Percentiles rank a stretch among this genome's conserved stretches.
phyloP scores from a whole-genome alignment of 805 yeast genomes.

The Myxozyma neotropica region DNA sequence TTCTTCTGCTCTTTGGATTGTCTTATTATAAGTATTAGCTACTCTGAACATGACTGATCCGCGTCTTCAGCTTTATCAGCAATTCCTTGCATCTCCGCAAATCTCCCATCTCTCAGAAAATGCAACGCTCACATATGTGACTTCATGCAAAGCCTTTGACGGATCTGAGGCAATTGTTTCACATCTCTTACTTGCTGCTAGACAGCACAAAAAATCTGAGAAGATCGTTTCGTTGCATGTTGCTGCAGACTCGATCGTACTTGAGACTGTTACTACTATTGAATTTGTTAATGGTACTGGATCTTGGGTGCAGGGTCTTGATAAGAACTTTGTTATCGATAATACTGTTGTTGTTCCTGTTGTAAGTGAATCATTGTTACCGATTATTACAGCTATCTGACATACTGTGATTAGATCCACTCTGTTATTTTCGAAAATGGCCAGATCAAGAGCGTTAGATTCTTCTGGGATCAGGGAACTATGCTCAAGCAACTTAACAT shows the following conservation, averaged over 20 bases:
- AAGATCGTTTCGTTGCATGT: conserved; percentile 29
- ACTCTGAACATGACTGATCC: conserved; percentile 7
- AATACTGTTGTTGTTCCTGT: conserved; percentile 34
- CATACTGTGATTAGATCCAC: conserved; percentile 17
- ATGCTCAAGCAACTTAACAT: conserved; percentile 39
- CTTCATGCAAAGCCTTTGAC: conserved; percentile 29
- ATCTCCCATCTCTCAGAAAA: conserved; percentile 8
- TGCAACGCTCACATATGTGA: conserved; percentile 32
- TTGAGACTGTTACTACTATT: conserved; percentile 36
- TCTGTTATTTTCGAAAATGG: conserved; percentile 21
- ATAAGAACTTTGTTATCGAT: conserved; percentile 37
- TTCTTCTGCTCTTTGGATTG: no score
- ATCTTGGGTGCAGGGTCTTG: conserved; percentile 36
- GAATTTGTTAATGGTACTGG: conserved; percentile 39
- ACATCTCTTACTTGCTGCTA: conserved; percentile 23
- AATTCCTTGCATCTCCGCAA: conserved; percentile 20
- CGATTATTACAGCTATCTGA: neutral
- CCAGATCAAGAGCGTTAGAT: conserved; percentile 31
- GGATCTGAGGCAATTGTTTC: conserved; percentile 33
- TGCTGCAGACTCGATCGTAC: conserved; percentile 32
- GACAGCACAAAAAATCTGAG: conserved; percentile 32
- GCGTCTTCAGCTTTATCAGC: conserved; percentile 13
- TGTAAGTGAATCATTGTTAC: conserved; percentile 8
- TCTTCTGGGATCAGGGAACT: conserved; percentile 39
- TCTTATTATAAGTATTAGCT: no score